Base-by-base conservation (phyloP, 2,329 filamentous ascomycete species). In the Sporothrix sp. region DNA sequence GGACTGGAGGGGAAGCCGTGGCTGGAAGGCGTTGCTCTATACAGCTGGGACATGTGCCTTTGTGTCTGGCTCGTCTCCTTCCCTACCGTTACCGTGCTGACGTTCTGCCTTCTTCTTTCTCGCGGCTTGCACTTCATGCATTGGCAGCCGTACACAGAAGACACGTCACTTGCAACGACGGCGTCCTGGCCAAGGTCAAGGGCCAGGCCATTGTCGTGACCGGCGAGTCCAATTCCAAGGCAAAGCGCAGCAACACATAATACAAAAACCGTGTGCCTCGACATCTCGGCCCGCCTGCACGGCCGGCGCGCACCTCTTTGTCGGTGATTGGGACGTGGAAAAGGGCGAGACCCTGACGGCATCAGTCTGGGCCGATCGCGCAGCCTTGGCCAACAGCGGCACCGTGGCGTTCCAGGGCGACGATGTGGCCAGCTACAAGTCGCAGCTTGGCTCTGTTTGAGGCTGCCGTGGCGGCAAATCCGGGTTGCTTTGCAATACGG, bases 371-470 rank as follows among this genome's bases (percentile, higher is more conserved):
- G 25, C 27, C 43, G 43, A 42, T n/a, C 3, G 13, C 10, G 53
- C 42, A 6, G 38, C 54, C 1, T 32, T 51, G n/a, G 32, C 32
- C 9, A 25, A 18, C 30, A 33, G 38, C 38, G 50, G 49, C 16
- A 18, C 37, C 11, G 16, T 58, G 61, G 44, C 48, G 39, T 76
- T 73, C 59, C 62, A 68, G 13, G 58, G 62, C 16, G 66, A 66
- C 28, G 71, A 77, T 58, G 71, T 75, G 8, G 65, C 66, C 9
- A 59, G 66, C 38, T 74, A 76, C 56, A 56, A 64, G n/a, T 66
- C 69, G 13, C 67, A 72, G 25, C 59, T 75, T 2, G 27, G 11
- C 61, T 77, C 61, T 77, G 4, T 76, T 76, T 58, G 67, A 72
- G 21, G 54, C 64, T 3, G 71, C 73, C 0, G 66, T 68, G 37